A percentile compares a stretch with the other conserved stretches of the same genome.
phyloP scores from a whole-genome alignment of 345 rosid species.

The Populus tremula region DNA sequence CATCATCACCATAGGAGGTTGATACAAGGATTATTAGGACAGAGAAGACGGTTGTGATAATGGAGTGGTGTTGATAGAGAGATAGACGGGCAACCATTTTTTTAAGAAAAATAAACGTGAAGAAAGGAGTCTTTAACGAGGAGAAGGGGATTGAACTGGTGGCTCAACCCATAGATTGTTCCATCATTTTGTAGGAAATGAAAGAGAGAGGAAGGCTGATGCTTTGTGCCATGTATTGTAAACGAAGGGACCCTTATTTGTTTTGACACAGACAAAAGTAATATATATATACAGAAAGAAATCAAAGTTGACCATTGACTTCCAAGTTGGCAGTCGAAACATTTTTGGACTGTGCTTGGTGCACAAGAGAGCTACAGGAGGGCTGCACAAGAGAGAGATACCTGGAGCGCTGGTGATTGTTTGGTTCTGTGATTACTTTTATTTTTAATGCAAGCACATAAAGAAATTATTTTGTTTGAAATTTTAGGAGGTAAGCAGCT shows the following conservation, averaged over 20 bases:
- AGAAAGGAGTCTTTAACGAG: neutral
- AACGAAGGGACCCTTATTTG: neutral
- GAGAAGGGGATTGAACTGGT: neutral
- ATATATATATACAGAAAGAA: no score
- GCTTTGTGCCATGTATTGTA: neutral
- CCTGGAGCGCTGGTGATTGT: no score
- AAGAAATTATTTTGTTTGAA: no score
- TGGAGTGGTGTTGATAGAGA: neutral
- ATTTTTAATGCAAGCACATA: no score
- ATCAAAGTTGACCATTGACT: no score
- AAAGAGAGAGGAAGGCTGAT: neutral
- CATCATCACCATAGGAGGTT: conserved; percentile 14
- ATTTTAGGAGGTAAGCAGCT: no score
- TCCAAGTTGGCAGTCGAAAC: no score
- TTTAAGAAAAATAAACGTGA: no score
- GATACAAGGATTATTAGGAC: conserved; percentile 22
- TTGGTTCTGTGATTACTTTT: no score
- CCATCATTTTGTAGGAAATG: neutral
- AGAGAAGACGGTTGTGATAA: conserved; percentile 15
- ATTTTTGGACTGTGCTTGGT: no score
- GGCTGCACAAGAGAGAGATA: no score
- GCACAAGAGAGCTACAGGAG: no score
- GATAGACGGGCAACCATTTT: neutral
- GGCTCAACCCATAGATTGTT: neutral
- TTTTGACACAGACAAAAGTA: neutral